phyloP scores from a whole-genome alignment of 139 green algal genomes.

The Diplosphaera chodatii region DNA sequence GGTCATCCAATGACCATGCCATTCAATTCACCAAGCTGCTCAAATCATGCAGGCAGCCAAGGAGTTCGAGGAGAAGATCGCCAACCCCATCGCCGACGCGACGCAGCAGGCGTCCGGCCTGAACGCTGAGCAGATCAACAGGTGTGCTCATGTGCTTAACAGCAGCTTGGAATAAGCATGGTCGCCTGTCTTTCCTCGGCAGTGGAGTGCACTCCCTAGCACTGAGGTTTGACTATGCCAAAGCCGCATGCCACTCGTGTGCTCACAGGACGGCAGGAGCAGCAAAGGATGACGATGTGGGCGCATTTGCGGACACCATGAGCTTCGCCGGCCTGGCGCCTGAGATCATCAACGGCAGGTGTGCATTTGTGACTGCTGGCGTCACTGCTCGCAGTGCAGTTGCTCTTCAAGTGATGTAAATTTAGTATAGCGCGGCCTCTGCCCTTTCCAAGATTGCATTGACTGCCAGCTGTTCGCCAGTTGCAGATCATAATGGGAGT shows the following conservation, averaged over 20 bases:
- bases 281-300: too few relatives aligned
- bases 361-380: background rate
- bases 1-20: too few relatives aligned
- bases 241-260: too few relatives aligned
- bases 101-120: slow-evolving; percentile 17
- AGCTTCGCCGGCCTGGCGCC: slow-evolving; percentile 7
- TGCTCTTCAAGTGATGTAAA: background rate
- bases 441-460: too few relatives aligned
- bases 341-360: slow-evolving; percentile 11
- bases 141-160: too few relatives aligned
- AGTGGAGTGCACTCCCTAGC: too few relatives aligned
- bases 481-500: background rate
- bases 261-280: too few relatives aligned
- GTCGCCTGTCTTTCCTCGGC: too few relatives aligned
- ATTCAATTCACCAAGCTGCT: too few relatives aligned
- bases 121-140: slow-evolving; percentile 5
- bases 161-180: too few relatives aligned
- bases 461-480: too few relatives aligned
- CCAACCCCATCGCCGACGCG: slow-evolving; percentile 2
- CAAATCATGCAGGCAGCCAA: background rate
- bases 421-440: background rate
- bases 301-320: slow-evolving; percentile 9
- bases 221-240: too few relatives aligned
- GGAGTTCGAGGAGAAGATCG: slow-evolving; percentile 9
- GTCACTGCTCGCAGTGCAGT: background rate